Base-by-base conservation (phyloP, 306 rosid genomes). In the Acacia melanoxylon region DNA sequence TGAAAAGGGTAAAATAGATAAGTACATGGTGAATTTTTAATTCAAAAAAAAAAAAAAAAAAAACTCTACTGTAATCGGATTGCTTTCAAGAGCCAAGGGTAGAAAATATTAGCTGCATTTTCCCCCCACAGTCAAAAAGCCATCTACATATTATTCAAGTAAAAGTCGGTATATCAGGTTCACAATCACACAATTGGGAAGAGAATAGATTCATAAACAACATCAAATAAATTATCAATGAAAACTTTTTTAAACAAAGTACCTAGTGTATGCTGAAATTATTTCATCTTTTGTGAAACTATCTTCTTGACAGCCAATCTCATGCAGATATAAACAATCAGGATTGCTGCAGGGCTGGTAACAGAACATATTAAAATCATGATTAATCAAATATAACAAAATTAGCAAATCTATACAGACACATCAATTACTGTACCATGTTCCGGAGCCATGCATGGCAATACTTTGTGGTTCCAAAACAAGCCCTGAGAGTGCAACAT, bases 371-470 rank as follows among this genome's bases (percentile, higher is more conserved):
- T 68, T 74, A 68, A 72, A 49, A 68, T 45, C 54, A 24, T 33
- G 24, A 22, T 35, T 75, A 58, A 73, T 49, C 33, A 75, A 78
- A 58, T 29, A 80, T 85, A 79, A 49, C 56, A 40, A 35, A 83
- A 51, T 22, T 13, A 17, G 63, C 65, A 80, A 78, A 63, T 73
- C 27, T 6, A 78, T 15, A 65, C 22, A 54, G 44, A 75, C 24
- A 19, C 4, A 73, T 37, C 77, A 85, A 75, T n/a, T 72, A 70
- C 3, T 94, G 83, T 92, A 96, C 99, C 98, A 87, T 88, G 81
- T 87, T 96, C 77, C 99, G 92, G 40, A 96, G 91, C 99, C 99
- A 96, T 44, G 99, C 99, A 88, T 96, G 99, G 84, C 99, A 96
- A 84, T 96, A 96, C 82, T 96, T 96, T 51, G 99, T 96, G 74